Conservation (phyloP, 1,284 basidiomycete genomes). For the Apiotrichum sp. region DNA sequence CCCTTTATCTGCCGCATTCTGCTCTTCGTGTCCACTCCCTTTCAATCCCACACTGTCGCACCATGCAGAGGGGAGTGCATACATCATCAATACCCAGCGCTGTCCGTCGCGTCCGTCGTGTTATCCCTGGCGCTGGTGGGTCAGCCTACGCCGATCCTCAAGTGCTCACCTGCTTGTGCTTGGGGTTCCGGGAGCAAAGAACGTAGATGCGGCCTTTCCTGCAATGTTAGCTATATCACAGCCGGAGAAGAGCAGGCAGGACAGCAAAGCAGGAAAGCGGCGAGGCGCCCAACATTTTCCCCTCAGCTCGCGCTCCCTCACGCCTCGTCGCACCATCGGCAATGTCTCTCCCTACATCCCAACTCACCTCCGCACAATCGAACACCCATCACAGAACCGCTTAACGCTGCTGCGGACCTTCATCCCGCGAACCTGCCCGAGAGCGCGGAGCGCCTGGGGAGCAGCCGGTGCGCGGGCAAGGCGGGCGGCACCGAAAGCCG, state of each 20-base stretch:
- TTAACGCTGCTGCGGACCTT: constrained; percentile 95
- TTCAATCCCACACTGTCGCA: too few relatives aligned
- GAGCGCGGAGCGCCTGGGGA: constrained; percentile 13
- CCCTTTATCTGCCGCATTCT: too few relatives aligned
- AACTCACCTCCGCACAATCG: constrained; percentile 58
- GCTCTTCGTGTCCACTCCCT: too few relatives aligned
- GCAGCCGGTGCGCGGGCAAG: constrained; percentile 3
- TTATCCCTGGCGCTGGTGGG: constrained; percentile 12
- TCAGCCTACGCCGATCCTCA: neutral
- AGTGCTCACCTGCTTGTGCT: constrained; percentile 87
- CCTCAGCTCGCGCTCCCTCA: too few relatives aligned
- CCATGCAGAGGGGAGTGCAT: too few relatives aligned
- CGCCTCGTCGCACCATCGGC: too few relatives aligned
- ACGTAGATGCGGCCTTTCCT: constrained; percentile 90
- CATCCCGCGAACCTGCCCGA: constrained; percentile 62
- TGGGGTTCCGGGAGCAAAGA: constrained; percentile 88
- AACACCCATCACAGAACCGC: constrained; percentile 83
- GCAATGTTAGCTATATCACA: constrained; percentile 9
- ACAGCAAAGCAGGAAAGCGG: constrained; percentile 23
- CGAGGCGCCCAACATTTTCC: too few relatives aligned
- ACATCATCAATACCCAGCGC: too few relatives aligned
- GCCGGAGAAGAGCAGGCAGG: constrained; percentile 23
- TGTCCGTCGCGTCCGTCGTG: too few relatives aligned
- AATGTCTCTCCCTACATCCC: neutral
- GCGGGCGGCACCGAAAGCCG: neutral